A percentile compares a stretch with the other conserved stretches of the same genome.
phyloP scores from a whole-genome alignment of 306 rosid genomes.

The Cucurbita argyrosperma region DNA sequence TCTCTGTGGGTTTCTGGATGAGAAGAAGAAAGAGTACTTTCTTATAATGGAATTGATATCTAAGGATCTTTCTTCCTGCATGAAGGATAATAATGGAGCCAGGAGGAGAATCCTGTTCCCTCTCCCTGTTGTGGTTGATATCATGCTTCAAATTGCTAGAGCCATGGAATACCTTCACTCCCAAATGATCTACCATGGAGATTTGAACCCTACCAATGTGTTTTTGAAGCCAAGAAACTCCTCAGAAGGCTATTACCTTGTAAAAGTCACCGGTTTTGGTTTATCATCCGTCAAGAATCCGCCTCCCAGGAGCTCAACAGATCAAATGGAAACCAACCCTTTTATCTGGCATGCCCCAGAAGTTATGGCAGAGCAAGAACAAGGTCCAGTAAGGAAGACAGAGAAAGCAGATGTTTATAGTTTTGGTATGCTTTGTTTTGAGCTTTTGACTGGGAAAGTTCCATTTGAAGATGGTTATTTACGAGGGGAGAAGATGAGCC shows the following conservation, averaged over 20 bases:
- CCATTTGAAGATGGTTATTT: slow-evolving; percentile 72
- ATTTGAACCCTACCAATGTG: slow-evolving; percentile 51
- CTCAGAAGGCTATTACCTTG: slow-evolving; percentile 61
- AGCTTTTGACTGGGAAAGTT: slow-evolving; percentile 76
- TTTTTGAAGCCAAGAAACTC: slow-evolving; percentile 45
- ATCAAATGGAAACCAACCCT: slow-evolving; percentile 23
- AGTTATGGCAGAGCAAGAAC: slow-evolving; percentile 54
- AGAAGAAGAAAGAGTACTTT: slow-evolving; percentile 51
- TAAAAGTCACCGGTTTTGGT: slow-evolving; percentile 66
- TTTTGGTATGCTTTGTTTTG: slow-evolving; percentile 80
- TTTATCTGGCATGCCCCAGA: slow-evolving; percentile 81
- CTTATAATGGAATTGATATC: slow-evolving; percentile 69
- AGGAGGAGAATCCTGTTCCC: slow-evolving; percentile 65
- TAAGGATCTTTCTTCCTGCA: slow-evolving; percentile 46
- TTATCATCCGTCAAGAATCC: slow-evolving; percentile 18
- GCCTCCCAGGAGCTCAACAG: slow-evolving; percentile 15
- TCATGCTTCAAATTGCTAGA: slow-evolving; percentile 92
- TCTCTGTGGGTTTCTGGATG: slow-evolving; percentile 60
- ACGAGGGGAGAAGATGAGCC: slow-evolving; percentile 53
- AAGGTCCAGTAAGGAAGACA: slow-evolving; percentile 24
- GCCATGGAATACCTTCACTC: slow-evolving; percentile 81
- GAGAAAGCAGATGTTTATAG: slow-evolving; percentile 88
- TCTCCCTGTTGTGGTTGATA: slow-evolving; percentile 57
- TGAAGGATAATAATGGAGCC: slow-evolving; percentile 64
- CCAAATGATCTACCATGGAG: slow-evolving; percentile 56